Evolutionary conservation across 352 stramenopile species (phyloP).

Genomic region (Globisporangium ultimum): DNA sequence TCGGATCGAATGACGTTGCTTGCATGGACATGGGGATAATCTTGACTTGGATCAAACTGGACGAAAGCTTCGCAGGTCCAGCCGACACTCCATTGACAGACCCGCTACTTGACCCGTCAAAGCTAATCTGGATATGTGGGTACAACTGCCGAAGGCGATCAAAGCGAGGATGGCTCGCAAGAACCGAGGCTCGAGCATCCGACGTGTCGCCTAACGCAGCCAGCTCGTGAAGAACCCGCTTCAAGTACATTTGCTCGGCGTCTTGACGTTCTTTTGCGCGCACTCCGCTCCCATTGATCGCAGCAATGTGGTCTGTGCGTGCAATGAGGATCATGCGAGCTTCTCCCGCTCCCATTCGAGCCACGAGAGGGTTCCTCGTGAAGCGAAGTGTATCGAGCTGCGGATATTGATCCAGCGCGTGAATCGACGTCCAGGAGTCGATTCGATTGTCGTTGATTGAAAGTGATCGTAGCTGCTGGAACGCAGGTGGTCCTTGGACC

Average conservation of each 20-base stretch:
- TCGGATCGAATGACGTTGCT: conserved; percentile 55
- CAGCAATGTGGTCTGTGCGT: conserved; percentile 36
- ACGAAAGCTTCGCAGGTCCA: conserved; percentile 34
- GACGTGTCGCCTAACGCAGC: conserved; percentile 26
- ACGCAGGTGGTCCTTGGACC: conserved; percentile 8
- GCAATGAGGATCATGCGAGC: conserved; percentile 70
- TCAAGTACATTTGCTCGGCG: conserved; percentile 80
- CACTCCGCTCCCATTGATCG: conserved; percentile 71
- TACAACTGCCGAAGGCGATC: conserved; percentile 42
- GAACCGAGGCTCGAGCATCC: conserved; percentile 26
- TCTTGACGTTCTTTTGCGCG: conserved; percentile 60
- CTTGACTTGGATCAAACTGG: conserved; percentile 60
- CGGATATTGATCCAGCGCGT: conserved; percentile 63
- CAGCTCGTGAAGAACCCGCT: conserved; percentile 73
- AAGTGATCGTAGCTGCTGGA: conserved; percentile 50
- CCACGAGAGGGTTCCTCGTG: conserved; percentile 61
- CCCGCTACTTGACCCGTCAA: conserved; percentile 15
- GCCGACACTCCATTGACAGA: background rate
- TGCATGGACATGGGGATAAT: conserved; percentile 76
- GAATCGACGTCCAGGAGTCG: conserved; percentile 71
- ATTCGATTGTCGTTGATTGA: conserved; percentile 68
- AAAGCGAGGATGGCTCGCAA: conserved; percentile 49
- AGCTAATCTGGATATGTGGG: conserved; percentile 34
- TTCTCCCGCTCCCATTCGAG: conserved; percentile 61
- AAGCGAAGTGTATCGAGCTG: conserved; percentile 60